phyloP scores from a whole-genome alignment of 768 basidiomycete species.

The Dentipellis sp. region DNA sequence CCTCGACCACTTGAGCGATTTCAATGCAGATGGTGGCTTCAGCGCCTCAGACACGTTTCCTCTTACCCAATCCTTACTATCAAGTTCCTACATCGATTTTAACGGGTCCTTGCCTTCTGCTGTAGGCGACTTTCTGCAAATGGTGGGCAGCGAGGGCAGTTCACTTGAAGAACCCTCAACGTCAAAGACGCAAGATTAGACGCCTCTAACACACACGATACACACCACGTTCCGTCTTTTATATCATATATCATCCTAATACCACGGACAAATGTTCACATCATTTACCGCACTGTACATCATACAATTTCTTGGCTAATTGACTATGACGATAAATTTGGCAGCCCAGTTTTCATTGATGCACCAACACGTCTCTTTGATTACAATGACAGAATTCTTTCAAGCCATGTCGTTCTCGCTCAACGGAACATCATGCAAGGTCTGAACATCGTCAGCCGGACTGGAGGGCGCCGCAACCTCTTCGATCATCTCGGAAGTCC shows the following conservation, averaged over 20 bases:
- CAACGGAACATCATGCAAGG: not conserved
- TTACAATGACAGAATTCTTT: not conserved
- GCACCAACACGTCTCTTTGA: too few relatives aligned
- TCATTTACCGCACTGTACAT: not conserved
- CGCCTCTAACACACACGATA: too few relatives aligned
- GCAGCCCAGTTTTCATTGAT: not conserved
- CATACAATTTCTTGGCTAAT: not conserved
- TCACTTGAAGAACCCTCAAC: not conserved
- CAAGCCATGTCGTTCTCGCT: not conserved
- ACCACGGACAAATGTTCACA: too few relatives aligned
- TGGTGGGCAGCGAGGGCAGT: not conserved
- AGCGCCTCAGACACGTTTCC: not conserved
- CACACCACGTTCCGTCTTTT: too few relatives aligned
- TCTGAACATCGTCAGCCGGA: not conserved
- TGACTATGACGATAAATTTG: not conserved
- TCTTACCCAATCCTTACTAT: not conserved
- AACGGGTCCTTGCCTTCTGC: constrained; percentile 1
- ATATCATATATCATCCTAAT: too few relatives aligned
- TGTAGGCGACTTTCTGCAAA: not conserved
- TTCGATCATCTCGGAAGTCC: not conserved
- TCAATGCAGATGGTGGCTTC: not conserved
- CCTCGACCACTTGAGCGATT: not conserved
- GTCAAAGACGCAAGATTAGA: not conserved
- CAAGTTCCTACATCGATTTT: not conserved
- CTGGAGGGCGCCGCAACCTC: not conserved